Percentiles rank a stretch among this genome's conserved stretches.
These are phyloP conservation scores for Ophiostoma sp. DNA, from an alignment of 2,329 filamentous ascomycete genomes.

Conservation along the genomic window DNA sequence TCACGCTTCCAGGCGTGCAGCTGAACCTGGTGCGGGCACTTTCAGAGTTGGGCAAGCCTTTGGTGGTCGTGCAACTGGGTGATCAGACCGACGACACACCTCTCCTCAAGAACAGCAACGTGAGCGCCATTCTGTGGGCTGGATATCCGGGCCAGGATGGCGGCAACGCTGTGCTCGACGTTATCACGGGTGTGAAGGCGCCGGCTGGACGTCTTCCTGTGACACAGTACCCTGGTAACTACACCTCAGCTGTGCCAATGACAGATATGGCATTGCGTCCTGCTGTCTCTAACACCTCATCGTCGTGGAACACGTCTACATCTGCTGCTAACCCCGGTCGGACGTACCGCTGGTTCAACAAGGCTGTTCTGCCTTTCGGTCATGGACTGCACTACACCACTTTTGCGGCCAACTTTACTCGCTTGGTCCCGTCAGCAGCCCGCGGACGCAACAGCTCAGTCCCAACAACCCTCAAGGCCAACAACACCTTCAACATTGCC, in stretches of 20 bases:
- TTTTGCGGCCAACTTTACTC: slow-evolving; percentile 42
- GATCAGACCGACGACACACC: slow-evolving; percentile 53
- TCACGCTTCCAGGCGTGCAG: slow-evolving; percentile 56
- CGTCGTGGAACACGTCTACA: neutral
- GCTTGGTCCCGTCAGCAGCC: neutral
- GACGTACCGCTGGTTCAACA: slow-evolving; percentile 60
- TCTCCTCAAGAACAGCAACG: slow-evolving; percentile 48
- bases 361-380: slow-evolving; percentile 55
- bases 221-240: slow-evolving; percentile 58
- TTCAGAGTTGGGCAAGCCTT: slow-evolving; percentile 46
- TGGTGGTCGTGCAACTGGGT: slow-evolving; percentile 54
- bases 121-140: slow-evolving; percentile 57
- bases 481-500: neutral
- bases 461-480: neutral
- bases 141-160: slow-evolving; percentile 63
- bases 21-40: slow-evolving; percentile 52
- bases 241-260: slow-evolving; percentile 52
- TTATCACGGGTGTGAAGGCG: slow-evolving; percentile 51
- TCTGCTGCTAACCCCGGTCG: slow-evolving; percentile 44
- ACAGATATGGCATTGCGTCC: slow-evolving; percentile 57
- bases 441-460: neutral
- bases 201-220: slow-evolving; percentile 57
- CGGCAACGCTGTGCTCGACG: slow-evolving; percentile 54
- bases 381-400: slow-evolving; percentile 60
- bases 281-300: slow-evolving; percentile 5